Evolutionary conservation across 495 filamentous ascomycete species (phyloP).

Genomic region (Cairneyella variabilis): DNA sequence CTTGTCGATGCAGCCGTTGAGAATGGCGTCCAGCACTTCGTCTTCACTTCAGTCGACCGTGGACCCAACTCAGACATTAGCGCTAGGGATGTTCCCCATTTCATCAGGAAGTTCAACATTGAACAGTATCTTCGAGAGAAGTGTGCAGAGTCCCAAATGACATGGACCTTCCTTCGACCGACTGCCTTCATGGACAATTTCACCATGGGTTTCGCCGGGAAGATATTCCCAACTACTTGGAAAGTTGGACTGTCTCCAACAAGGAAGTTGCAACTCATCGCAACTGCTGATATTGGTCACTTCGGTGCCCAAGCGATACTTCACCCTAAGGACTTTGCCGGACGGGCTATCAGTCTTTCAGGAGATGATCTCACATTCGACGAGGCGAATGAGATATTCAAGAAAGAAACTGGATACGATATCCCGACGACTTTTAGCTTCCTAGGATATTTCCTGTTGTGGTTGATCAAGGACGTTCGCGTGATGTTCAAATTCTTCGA

Average conservation of each 20-base stretch:
- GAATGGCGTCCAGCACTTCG: slow-evolving; percentile 56
- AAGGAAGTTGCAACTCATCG: slow-evolving; percentile 50
- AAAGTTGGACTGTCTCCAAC: slow-evolving; percentile 20
- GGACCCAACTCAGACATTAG: slow-evolving; percentile 57
- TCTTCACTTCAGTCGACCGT: slow-evolving; percentile 68
- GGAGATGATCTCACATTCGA: slow-evolving; percentile 41
- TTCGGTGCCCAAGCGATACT: slow-evolving; percentile 58
- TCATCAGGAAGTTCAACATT: slow-evolving; percentile 60
- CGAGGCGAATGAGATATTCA: slow-evolving; percentile 32
- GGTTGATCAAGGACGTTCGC: slow-evolving; percentile 32
- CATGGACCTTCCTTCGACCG: slow-evolving; percentile 58
- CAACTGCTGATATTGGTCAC: slow-evolving; percentile 56
- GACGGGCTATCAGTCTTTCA: slow-evolving; percentile 36
- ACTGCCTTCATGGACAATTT: slow-evolving; percentile 66
- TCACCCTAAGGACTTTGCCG: slow-evolving; percentile 32
- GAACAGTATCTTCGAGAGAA: slow-evolving; percentile 53
- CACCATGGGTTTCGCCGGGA: slow-evolving; percentile 49
- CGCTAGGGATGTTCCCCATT: slow-evolving; percentile 61
- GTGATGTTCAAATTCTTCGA: slow-evolving; percentile 54
- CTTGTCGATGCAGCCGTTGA: slow-evolving; percentile 59
- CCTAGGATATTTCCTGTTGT: slow-evolving; percentile 32
- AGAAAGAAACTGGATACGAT: slow-evolving; percentile 31
- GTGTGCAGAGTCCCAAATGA: slow-evolving; percentile 38
- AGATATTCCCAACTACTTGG: slow-evolving; percentile 52
- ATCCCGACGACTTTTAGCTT: slow-evolving; percentile 32